These are phyloP conservation scores for Pseudodiploospora longispora DNA, from an alignment of 2,329 filamentous ascomycete genomes.

Conservation along the genomic window DNA sequence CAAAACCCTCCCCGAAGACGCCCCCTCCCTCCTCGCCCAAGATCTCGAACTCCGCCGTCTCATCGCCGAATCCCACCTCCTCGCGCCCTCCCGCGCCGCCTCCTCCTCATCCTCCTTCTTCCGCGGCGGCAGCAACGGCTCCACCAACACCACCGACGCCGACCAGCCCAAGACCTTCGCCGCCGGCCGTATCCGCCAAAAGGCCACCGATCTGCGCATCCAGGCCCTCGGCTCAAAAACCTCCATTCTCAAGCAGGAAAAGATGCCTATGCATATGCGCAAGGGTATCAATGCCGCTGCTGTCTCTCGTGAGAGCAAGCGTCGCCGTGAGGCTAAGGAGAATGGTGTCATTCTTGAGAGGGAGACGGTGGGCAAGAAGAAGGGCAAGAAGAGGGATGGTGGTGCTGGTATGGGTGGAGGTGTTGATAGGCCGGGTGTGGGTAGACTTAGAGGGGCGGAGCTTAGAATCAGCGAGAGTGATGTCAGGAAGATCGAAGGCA, in stretches of 20 bases:
- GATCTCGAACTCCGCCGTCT: conserved; percentile 88
- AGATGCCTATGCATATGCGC: conserved; percentile 81
- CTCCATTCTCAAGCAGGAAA: conserved; percentile 68
- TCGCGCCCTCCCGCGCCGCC: conserved; percentile 45
- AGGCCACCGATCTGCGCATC: conserved; percentile 76
- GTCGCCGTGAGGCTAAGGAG: conserved; percentile 74
- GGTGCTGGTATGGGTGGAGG: conserved; percentile 47
- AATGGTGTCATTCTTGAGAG: conserved; percentile 84
- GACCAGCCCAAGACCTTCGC: conserved; percentile 33
- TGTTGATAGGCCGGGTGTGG: conserved; percentile 72
- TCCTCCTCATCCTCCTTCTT: conserved; percentile 23
- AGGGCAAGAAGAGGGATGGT: conserved; percentile 36
- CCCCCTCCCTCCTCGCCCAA: conserved; percentile 69
- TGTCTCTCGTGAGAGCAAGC: conserved; percentile 55
- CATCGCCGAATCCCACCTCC: conserved; percentile 83
- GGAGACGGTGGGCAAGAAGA: conserved; percentile 29
- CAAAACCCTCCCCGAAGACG: conserved; percentile 44
- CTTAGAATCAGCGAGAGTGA: conserved; percentile 73
- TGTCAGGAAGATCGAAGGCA: conserved; percentile 60
- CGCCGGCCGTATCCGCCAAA: conserved; percentile 65
- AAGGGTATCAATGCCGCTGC: conserved; percentile 74
- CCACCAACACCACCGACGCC: conserved; percentile 17
- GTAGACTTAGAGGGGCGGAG: conserved; percentile 71
- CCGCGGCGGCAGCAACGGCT: conserved; percentile 18
- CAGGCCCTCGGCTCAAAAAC: conserved; percentile 71